Base-by-base conservation (phyloP, 306 rosid genomes). In the Purshia tridentata region DNA sequence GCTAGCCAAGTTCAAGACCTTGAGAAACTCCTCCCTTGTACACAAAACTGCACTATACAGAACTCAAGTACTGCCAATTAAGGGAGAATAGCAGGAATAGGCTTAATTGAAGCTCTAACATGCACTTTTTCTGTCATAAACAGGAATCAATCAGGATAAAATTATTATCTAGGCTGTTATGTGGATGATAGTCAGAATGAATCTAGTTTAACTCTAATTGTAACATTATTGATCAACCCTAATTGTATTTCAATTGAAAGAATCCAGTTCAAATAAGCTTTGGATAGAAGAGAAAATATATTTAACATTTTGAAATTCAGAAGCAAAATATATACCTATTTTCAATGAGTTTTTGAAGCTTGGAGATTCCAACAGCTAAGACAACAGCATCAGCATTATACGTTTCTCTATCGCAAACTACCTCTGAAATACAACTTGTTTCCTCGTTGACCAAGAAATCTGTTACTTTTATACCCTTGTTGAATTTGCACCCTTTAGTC, bases 11-110 rank as follows among this genome's bases (percentile, higher is more conserved):
- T 87, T 82, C 55, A 85, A 73, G 63, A 81, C 86, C 84, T 82
- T 84, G 79, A 82, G 68, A 78, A 84, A 84, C 82, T 87, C 91
- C 65, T 84, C 84, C 78, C 82, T 87, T 56, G 79, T 55, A 75
- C 64, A 51, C 70, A 87, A 73, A 68, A 83, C 85, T 78, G 91
- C 81, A 81, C 91, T 87, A 81, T 39, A 79, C 70, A 81, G 66
- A 77, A 73, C 54, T 69, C 64, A 78, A 74, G 72, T 15, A 68
- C 72, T 48, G 50, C 73, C 66, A 62, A 68, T 77, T 18, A 70
- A 76, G 51, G 61, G 20, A 74, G 70, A 54, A 77, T 23, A 57
- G 73, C 60, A 70, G 67, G 48, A 76, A 68, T 52, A 55, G 64
- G 19, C 64, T 62, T 45, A 62, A 68, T 5, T 50, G 57, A 51